Evolutionary conservation across 148 eudicot genomes (phyloP).

Genomic region (Oxyria digyna): DNA sequence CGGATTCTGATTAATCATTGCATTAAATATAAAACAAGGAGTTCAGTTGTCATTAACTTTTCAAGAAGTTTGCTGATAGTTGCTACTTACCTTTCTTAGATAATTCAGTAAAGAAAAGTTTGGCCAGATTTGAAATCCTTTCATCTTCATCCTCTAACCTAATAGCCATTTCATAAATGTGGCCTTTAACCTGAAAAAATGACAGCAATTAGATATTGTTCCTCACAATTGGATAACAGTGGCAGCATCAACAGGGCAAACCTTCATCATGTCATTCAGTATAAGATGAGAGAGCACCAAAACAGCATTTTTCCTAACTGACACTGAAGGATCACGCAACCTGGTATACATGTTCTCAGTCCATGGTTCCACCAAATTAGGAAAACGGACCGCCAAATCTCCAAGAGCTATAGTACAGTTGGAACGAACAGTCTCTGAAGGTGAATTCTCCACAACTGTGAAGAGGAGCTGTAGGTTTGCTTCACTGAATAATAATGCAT

Average conservation of each 20-base stretch:
- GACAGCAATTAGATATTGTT: constrained; percentile 6
- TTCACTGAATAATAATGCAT: constrained; percentile 37
- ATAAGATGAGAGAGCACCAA: constrained; percentile 97
- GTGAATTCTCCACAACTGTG: constrained; percentile 85
- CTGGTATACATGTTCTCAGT: constrained; percentile 92
- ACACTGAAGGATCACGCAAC: constrained; percentile 62
- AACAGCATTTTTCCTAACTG: constrained; percentile 93
- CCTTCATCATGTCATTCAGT: constrained; percentile 99
- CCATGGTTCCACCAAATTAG: constrained; percentile 95
- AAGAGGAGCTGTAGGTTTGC: constrained; percentile 93
- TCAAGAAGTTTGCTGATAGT: background rate
- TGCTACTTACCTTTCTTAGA: constrained; percentile 64
- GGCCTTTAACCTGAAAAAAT: constrained; percentile 69
- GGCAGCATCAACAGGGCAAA: constrained; percentile 14
- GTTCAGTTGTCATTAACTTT: background rate
- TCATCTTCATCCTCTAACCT: constrained; percentile 92
- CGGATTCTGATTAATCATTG: background rate
- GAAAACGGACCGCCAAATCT: constrained; percentile 91
- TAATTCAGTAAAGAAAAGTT: constrained; percentile 78
- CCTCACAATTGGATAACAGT: background rate
- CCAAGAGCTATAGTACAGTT: constrained; percentile 97
- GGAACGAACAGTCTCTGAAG: constrained; percentile 89
- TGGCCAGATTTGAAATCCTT: constrained; percentile 80
- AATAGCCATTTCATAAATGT: constrained; percentile 84
- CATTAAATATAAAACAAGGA: background rate